A percentile compares a stretch with the other conserved stretches of the same genome.
These are phyloP conservation scores for Sporodiniella umbellata DNA, from an alignment of 371 early-diverging fungal species.

Conservation along the genomic window DNA sequence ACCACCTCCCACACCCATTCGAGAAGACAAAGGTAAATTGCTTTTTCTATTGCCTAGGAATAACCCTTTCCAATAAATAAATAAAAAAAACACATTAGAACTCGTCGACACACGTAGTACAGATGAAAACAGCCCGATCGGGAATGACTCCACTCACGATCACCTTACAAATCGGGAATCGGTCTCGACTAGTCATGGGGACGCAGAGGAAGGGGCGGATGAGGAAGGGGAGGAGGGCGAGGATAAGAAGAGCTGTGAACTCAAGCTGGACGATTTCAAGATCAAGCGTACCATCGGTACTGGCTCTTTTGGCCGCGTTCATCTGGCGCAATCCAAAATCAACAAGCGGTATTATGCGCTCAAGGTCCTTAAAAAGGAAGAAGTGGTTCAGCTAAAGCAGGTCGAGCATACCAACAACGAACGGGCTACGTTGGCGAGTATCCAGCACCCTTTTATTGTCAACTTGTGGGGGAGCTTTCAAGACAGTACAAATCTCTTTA, in stretches of 20 bases:
- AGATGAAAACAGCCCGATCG: too few relatives aligned
- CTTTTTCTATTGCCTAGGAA: background rate
- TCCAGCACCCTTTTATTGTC: constrained; percentile 78
- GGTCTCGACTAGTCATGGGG: background rate
- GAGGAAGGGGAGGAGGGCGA: background rate
- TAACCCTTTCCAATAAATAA: background rate
- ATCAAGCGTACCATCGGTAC: constrained; percentile 59
- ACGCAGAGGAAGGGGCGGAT: background rate
- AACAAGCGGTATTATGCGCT: constrained; percentile 83
- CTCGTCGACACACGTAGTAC: too few relatives aligned
- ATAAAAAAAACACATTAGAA: too few relatives aligned
- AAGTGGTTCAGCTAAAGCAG: constrained; percentile 82
- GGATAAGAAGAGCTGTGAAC: background rate
- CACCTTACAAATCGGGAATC: background rate
- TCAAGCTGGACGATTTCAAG: constrained; percentile 17
- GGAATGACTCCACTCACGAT: too few relatives aligned
- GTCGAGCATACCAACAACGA: constrained; percentile 79
- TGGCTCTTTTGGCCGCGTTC: constrained; percentile 66
- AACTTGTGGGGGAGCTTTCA: constrained; percentile 83
- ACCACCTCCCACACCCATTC: background rate
- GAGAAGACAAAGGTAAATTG: background rate
- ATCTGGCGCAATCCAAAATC: constrained; percentile 42
- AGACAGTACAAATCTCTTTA: constrained; percentile 73
- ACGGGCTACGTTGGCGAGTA: constrained; percentile 69
- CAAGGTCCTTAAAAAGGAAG: constrained; percentile 87